Evolutionary conservation across 2,329 filamentous ascomycete genomes (phyloP).

Genomic region (Metarhizium robertsii): DNA sequence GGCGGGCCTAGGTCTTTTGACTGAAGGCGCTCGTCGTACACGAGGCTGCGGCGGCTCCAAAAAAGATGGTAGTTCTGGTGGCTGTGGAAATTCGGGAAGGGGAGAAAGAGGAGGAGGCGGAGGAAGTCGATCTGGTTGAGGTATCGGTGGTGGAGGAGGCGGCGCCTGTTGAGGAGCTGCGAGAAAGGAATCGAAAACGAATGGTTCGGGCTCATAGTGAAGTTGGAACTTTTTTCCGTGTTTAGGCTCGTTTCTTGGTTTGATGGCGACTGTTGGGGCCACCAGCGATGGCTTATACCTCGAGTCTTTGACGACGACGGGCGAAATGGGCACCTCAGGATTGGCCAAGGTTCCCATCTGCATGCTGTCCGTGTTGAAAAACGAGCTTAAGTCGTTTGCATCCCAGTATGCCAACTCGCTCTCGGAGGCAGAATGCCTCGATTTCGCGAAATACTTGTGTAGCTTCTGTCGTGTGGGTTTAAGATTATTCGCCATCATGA

Average conservation of each 20-base stretch:
- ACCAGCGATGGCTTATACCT: background rate
- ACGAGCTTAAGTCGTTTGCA: conserved; percentile 9
- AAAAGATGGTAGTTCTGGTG: background rate
- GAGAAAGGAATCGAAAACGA: background rate
- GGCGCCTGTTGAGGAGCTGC: background rate
- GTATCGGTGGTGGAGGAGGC: background rate
- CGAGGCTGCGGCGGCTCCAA: background rate
- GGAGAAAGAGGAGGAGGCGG: background rate
- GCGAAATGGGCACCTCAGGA: conserved; percentile 3
- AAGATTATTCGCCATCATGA: conserved; percentile 10
- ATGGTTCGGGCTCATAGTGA: background rate
- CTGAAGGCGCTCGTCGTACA: conserved; percentile 3
- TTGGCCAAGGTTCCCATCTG: conserved; percentile 6
- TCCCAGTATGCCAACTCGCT: conserved; percentile 18
- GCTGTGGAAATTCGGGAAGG: background rate
- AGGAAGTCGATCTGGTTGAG: background rate
- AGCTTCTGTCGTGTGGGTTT: conserved; percentile 20
- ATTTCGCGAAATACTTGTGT: conserved; percentile 19
- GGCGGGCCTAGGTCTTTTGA: conserved; percentile 1
- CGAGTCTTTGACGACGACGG: background rate
- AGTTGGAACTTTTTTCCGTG: background rate
- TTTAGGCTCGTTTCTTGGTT: background rate
- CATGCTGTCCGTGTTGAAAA: conserved; percentile 4
- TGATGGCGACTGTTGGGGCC: background rate
- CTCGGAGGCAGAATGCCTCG: conserved; percentile 16